Percentiles rank a stretch among this genome's conserved stretches.
phyloP scores from a whole-genome alignment of 2,329 filamentous ascomycete genomes.

The Monilinia laxa region DNA sequence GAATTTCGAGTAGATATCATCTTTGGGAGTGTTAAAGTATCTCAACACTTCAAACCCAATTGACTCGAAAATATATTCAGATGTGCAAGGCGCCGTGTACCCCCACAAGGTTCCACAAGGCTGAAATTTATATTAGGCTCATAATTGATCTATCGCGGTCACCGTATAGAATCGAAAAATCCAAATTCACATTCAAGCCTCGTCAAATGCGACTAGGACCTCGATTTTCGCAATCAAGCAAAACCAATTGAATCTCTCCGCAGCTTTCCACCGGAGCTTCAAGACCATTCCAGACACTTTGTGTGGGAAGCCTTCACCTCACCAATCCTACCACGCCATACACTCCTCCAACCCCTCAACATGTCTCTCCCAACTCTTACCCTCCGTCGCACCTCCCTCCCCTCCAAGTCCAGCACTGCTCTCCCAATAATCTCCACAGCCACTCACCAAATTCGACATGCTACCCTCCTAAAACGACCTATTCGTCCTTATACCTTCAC shows the following conservation, averaged over 20 bases:
- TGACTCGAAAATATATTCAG: background rate
- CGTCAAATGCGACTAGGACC: slow-evolving; percentile 11
- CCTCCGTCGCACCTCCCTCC: slow-evolving; percentile 29
- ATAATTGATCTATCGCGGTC: background rate
- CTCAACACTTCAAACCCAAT: background rate
- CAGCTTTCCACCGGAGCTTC: background rate
- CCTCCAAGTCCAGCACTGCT: background rate
- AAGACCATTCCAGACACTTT: background rate
- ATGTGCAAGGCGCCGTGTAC: background rate
- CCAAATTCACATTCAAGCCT: slow-evolving; percentile 15
- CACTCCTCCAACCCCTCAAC: slow-evolving; percentile 8
- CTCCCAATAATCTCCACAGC: background rate
- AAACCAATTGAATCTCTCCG: slow-evolving; percentile 26
- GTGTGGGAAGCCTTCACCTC: background rate
- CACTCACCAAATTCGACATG: slow-evolving; percentile 56
- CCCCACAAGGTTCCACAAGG: slow-evolving; percentile 11
- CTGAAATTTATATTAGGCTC: slow-evolving; percentile 4
- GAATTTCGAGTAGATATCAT: slow-evolving; percentile 1
- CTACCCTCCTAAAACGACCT: slow-evolving; percentile 83
- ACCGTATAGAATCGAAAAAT: slow-evolving; percentile 21
- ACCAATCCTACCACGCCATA: slow-evolving; percentile 1
- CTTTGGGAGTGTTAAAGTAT: background rate
- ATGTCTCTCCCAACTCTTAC: slow-evolving; percentile 30
- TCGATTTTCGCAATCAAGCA: background rate
- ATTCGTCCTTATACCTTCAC: slow-evolving; percentile 94